Evolutionary conservation across 2,329 filamentous ascomycete genomes (phyloP), one percentile per base, ranked within the genome.

Genomic region (Phoma sp.): DNA sequence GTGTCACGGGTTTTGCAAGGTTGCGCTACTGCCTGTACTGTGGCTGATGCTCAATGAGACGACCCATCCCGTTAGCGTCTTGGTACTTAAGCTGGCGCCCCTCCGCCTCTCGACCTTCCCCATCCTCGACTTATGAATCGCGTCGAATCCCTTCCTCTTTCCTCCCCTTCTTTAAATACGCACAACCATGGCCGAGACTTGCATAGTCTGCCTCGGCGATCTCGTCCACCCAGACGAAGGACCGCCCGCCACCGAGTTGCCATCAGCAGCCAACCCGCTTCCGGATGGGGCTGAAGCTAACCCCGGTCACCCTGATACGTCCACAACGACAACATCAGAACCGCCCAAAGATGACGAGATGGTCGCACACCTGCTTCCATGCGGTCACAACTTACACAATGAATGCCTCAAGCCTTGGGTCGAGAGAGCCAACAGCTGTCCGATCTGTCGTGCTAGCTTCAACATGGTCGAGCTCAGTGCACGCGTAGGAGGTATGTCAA

Each of bases 361-460:
- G 59, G 82, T 88, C 66, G 86, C 85, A 55, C 84, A 86, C 68
- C 70, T 88, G 25, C 72, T 87, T 56, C 88, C 91, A 41, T 99
- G 95, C 77, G 90, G 91, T 54, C 96, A 99, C 80, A 85, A 93
- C 65, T 82, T 99, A 65, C 95, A 99, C 78, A 89, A 99, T 78
- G 87, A 89, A 47, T 99, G 95, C 76, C 83, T 99, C 64, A 89
- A 89, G 66, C 91, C 92, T 65, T 99, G 95, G 95, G 91, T 93
- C 40, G 91, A 96, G 77, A 89, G 96, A 75, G 93, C 95, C 60
- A 99, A 98, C 77, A 97, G 93, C 73, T 99, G 95, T 76, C 95
- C 95, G 40, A 96, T 99, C 75, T 99, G 95, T 78, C 90, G 95
- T 64, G 89, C 91, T 67, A 86, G 84, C 60, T 98, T 99, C 80